Evolutionary conservation across 257 asterid species (phyloP).

Genomic region (Nicotiana paniculata): DNA sequence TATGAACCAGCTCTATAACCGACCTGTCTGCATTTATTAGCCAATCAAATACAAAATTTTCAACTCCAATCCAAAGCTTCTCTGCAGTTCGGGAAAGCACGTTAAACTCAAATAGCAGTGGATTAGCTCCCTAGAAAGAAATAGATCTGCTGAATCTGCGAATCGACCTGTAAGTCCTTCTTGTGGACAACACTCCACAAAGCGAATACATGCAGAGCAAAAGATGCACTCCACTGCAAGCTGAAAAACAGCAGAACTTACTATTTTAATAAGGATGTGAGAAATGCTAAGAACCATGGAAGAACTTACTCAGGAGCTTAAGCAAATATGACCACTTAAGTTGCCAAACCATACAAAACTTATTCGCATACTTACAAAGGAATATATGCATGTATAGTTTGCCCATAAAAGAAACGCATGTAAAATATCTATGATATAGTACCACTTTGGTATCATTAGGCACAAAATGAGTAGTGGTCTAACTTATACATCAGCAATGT

Average conservation of each 20-base stretch:
- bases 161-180: constrained; percentile 94
- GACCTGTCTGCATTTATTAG: constrained; percentile 98
- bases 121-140: background rate
- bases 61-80: constrained; percentile 96
- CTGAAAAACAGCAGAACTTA: constrained; percentile 33
- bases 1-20: constrained; percentile 14
- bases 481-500: background rate
- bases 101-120: constrained; percentile 15
- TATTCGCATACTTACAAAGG: background rate
- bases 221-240: constrained; percentile 98
- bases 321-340: background rate
- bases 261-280: background rate
- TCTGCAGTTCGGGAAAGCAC: constrained; percentile 46
- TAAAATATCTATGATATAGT: background rate
- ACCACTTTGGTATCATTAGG: constrained; percentile 1
- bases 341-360: background rate
- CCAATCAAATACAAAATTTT: constrained; percentile 98
- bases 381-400: background rate
- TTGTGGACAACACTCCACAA: constrained; percentile 99
- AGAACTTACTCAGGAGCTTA: background rate
- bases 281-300: constrained; percentile 1
- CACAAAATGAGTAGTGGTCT: background rate
- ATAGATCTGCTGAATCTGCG: constrained; percentile 7
- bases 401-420: no score
- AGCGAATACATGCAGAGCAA: constrained; percentile 99